Base-by-base conservation (phyloP, 352 stramenopile genomes). In the Phytopythium oedochilum region DNA sequence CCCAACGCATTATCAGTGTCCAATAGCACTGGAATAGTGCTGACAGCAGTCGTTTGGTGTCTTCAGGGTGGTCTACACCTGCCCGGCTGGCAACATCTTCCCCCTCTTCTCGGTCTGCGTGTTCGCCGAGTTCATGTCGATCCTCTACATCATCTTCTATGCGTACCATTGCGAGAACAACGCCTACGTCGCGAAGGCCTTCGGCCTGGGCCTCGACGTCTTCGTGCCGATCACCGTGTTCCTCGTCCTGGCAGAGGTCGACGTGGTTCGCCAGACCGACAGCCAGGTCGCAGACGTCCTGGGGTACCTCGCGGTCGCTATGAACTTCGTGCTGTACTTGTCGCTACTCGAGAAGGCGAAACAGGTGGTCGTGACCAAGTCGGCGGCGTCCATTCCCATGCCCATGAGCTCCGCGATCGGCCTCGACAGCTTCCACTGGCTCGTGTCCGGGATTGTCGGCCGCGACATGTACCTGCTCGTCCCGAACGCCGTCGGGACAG, bases 381-480 rank as follows among this genome's bases (percentile, higher is more conserved):
- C 65, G 0, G 58, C 57, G 0, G 61, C 50, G 11, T 70, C 57
- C 2, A 73, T 73, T 25, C 65, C 61, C 2, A 61, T 72, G 31
- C 38, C 59, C 0, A 70, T 73, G 61, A 67, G 61, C 18, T 53
- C 60, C 11, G 58, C 52, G 10, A 56, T 60, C 23, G 40, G 58
- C 25, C 58, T 42, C 28, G 60, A 64, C 50, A 66, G 65, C 32
- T 35, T 59, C 15, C 55, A 74, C 28, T 82, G 72, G 72, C 59
- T 78, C 60, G 23, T 72, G 28, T 69, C 78, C 39, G 63, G 61
- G 3, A 29, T 76, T 32, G 46, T 78, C 22, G 62, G 55, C 9
- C 48, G 29, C 51, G 72, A 82, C 59, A 56, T 63, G 47, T 71
- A 78, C 57, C 60, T 81, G 20, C 64, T 68, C 34, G 52, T 72